phyloP scores from a whole-genome alignment of 139 green algal genomes.

The Nannochloris sp. region DNA sequence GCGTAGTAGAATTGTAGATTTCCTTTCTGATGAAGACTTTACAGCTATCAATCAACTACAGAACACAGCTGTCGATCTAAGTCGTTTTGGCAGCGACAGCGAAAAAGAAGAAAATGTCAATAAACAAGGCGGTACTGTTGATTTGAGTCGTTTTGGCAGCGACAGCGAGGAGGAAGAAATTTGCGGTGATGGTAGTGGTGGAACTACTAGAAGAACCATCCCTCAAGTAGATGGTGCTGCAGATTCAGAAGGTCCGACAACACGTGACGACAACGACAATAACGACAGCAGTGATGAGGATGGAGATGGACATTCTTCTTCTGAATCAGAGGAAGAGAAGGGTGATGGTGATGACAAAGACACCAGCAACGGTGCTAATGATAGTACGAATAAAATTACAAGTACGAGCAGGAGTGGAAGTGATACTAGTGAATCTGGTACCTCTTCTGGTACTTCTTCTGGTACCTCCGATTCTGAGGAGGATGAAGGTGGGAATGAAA shows the following conservation, averaged over 20 bases:
- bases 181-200: not conserved
- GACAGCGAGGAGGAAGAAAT: constrained; percentile 8
- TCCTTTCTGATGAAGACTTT: too few relatives aligned
- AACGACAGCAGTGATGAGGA: not conserved
- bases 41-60: too few relatives aligned
- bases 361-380: not conserved
- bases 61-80: constrained; percentile 3
- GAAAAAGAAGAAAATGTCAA: constrained; percentile 3
- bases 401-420: not conserved
- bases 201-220: not conserved
- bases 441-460: not conserved
- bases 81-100: constrained; percentile 3
- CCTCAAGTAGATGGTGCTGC: constrained; percentile 28
- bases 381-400: not conserved
- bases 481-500: not conserved
- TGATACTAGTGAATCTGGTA: not conserved
- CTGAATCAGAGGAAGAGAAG: not conserved
- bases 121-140: not conserved
- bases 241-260: not conserved
- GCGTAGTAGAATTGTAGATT: too few relatives aligned
- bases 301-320: not conserved
- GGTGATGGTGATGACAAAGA: not conserved
- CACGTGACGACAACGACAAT: not conserved
- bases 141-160: constrained; percentile 23
- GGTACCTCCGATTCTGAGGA: too few relatives aligned